Evolutionary conservation across 2,329 filamentous ascomycete genomes (phyloP), one percentile per base, ranked within the genome.

Genomic region (Claviceps pazoutovae): DNA sequence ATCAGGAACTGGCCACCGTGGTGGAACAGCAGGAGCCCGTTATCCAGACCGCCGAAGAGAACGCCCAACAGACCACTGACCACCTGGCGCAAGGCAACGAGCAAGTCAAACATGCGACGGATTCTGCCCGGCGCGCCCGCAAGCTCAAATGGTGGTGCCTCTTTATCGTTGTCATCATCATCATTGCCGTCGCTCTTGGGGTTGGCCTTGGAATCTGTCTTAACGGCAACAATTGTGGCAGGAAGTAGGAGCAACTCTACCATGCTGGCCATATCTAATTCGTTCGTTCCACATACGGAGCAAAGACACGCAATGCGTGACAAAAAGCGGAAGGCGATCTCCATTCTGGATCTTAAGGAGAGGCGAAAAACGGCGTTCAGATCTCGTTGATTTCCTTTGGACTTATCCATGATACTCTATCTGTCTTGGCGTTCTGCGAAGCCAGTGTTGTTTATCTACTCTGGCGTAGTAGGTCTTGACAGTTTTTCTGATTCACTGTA

Each of bases 131-230:
- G 57, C 75, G 79, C 59, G 76, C 79, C 59, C 78, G 85, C 60
- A 86, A 82, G 72, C 78, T 88, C 69, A 91, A 91, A 74, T 90
- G 87, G 86, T 88, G 79, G 77, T 87, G 83, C 63, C 71, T 86
- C 55, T 68, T 80, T 55, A 72, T 89, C 54, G 70, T 72, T 47
- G 58, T 79, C 21, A 70, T 83, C 63, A 79, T 82, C 64, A 66
- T 79, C 60, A 64, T 83, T 49, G 73, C 71, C 56, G 68, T 81
- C 53, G 73, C 69, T 8, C 63, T 80, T 37, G 77, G 73, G 51
- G 73, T 83, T 55, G 77, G 73, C 52, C 63, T 82, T 14, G 76
- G 74, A 48, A 61, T 81, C 49, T 68, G 65, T 44, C 58, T 77
- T 41, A 61, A 62, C 48, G 63, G 55, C 45, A 52, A 53, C 7